Evolutionary conservation across 1,284 basidiomycete species (phyloP).

Genomic region (Leucoagaricus sp.): DNA sequence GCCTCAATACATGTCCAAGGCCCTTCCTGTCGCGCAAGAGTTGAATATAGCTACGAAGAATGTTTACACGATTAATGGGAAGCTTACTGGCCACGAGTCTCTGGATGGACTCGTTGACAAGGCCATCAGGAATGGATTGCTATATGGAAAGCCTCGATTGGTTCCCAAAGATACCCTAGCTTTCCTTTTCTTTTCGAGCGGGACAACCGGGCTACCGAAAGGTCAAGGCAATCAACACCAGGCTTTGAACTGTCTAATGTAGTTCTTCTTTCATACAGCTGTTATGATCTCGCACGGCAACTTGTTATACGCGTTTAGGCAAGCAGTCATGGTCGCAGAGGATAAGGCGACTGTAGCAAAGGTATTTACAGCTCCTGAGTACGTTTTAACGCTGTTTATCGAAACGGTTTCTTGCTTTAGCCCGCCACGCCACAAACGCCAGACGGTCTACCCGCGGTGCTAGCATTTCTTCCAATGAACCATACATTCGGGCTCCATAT

Average conservation of each 20-base stretch:
- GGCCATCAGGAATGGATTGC: slow-evolving; percentile 36
- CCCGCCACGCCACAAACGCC: slow-evolving; percentile 39
- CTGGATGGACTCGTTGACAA: slow-evolving; percentile 47
- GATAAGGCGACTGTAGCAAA: slow-evolving; percentile 30
- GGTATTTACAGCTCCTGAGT: slow-evolving; percentile 27
- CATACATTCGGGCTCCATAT: slow-evolving; percentile 66
- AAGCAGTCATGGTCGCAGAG: slow-evolving; percentile 34
- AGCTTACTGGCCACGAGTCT: slow-evolving; percentile 35
- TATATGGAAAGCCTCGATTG: slow-evolving; percentile 42
- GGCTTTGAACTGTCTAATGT: background rate
- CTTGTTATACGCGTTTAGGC: slow-evolving; percentile 47
- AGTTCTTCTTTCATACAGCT: slow-evolving; percentile 36
- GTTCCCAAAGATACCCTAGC: slow-evolving; percentile 61
- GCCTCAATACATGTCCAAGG: slow-evolving; percentile 47
- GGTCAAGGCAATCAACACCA: slow-evolving; percentile 24
- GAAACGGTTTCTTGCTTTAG: slow-evolving; percentile 25
- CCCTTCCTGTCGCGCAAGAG: slow-evolving; percentile 49
- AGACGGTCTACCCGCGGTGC: slow-evolving; percentile 42
- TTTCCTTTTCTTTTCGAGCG: slow-evolving; percentile 75
- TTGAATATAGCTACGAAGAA: slow-evolving; percentile 48
- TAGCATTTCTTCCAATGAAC: slow-evolving; percentile 68
- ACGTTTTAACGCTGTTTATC: background rate
- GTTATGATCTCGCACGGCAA: slow-evolving; percentile 79
- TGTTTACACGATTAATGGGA: slow-evolving; percentile 51
- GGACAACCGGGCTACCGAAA: slow-evolving; percentile 76